Evolutionary conservation across 768 basidiomycete species (phyloP).

Genomic region (Leccinum obscurum): DNA sequence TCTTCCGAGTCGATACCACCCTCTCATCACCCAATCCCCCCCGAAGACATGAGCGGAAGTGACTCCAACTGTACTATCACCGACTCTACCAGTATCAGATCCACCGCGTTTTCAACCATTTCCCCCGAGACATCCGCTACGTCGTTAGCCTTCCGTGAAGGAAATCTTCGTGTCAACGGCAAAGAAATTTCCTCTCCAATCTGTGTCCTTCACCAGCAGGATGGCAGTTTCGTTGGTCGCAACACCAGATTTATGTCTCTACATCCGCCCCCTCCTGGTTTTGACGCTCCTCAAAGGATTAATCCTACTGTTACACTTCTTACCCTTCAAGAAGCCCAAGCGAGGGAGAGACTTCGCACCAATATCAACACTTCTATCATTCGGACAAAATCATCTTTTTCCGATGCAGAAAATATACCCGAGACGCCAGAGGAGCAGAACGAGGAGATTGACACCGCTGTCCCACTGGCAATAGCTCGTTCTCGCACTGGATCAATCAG

Average conservation of each 20-base stretch:
- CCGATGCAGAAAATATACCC: conserved; percentile 33
- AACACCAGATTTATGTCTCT: conserved; percentile 32
- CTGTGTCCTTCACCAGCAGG: conserved; percentile 35
- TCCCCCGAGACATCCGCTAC: conserved; percentile 35
- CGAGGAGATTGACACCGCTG: conserved; percentile 27
- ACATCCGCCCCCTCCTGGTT: conserved; percentile 33
- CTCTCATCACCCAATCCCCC: conserved; percentile 31
- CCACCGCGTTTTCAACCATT: conserved; percentile 36
- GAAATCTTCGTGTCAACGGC: conserved; percentile 37
- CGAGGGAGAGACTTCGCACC: conserved; percentile 58
- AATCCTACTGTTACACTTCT: conserved; percentile 68
- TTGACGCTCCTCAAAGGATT: conserved; percentile 48
- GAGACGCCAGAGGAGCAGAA: conserved; percentile 18
- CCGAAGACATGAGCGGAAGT: conserved; percentile 41
- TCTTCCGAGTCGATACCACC: conserved; percentile 30
- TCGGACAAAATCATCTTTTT: conserved; percentile 32
- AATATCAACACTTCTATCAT: conserved; percentile 36
- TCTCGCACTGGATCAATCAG: conserved; percentile 63
- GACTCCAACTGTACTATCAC: conserved; percentile 57
- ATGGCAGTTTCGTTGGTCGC: conserved; percentile 31
- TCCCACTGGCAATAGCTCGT: conserved; percentile 20
- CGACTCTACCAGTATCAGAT: conserved; percentile 41
- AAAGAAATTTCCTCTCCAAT: conserved; percentile 61
- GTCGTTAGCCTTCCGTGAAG: conserved; percentile 25
- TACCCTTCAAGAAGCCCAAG: conserved; percentile 77